Conservation (phyloP, 179 eudicot species). For the Corrigiola litoralis region DNA sequence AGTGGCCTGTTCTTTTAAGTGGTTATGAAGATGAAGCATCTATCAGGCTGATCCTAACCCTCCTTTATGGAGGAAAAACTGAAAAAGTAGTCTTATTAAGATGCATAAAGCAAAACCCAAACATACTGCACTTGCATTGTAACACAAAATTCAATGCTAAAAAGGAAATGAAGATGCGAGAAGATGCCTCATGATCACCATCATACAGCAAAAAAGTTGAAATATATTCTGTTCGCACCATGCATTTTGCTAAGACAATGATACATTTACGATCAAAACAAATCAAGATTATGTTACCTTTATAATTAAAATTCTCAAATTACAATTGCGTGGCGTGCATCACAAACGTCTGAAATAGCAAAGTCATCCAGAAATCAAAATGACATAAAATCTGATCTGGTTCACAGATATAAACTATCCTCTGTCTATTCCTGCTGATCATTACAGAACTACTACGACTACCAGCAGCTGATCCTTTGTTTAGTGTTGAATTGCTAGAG, state of each 20-base stretch:
- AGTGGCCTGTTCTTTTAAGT: constrained; percentile 10
- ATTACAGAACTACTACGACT: too few species aligned
- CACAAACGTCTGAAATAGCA: too few species aligned
- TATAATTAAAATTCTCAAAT: too few species aligned
- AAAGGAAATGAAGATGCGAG: constrained; percentile 22
- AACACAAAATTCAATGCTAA: background rate
- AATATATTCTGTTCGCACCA: constrained; percentile 26
- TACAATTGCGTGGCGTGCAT: too few species aligned
- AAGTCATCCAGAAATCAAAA: too few species aligned
- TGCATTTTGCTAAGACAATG: constrained; percentile 6
- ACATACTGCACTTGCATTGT: constrained; percentile 7
- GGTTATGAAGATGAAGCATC: constrained; percentile 19
- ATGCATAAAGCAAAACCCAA: constrained; percentile 3
- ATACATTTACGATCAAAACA: constrained; percentile 1
- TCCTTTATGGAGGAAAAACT: constrained; percentile 9
- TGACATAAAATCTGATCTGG: too few species aligned
- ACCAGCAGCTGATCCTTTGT: too few species aligned
- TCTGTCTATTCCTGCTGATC: too few species aligned
- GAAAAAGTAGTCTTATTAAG: background rate
- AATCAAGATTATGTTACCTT: background rate
- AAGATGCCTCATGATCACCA: constrained; percentile 22
- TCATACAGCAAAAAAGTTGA: constrained; percentile 5
- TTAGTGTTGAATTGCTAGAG: too few species aligned
- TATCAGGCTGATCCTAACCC: constrained; percentile 15
- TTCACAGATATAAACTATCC: too few species aligned